These are phyloP conservation scores for Ganoderma leucocontextum DNA, from an alignment of 1,284 basidiomycete genomes.

Conservation along the genomic window DNA sequence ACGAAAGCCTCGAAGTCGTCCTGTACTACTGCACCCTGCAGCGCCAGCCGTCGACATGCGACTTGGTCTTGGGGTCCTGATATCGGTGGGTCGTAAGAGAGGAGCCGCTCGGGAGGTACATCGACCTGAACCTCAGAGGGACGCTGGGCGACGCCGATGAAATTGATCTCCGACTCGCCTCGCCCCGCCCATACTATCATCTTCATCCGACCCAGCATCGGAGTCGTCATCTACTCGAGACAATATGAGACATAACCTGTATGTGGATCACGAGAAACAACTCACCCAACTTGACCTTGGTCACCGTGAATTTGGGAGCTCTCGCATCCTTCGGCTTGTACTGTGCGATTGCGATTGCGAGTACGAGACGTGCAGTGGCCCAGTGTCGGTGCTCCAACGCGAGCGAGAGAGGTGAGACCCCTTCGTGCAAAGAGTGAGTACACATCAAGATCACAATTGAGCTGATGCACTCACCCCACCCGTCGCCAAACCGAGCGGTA, in stretches of 20 bases:
- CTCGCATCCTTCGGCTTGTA: slow-evolving; percentile 51
- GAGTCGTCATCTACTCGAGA: slow-evolving; percentile 39
- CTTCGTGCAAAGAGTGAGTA: background rate
- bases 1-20: slow-evolving; percentile 61
- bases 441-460: background rate
- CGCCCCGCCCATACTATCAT: slow-evolving; percentile 42
- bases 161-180: slow-evolving; percentile 45
- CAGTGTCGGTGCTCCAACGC: slow-evolving; percentile 58
- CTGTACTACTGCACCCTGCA: slow-evolving; percentile 49
- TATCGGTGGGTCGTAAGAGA: slow-evolving; percentile 37
- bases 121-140: slow-evolving; percentile 52
- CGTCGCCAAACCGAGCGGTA: slow-evolving; percentile 28
- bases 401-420: slow-evolving; percentile 55
- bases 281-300: slow-evolving; percentile 47
- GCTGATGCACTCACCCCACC: slow-evolving; percentile 8
- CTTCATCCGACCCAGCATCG: slow-evolving; percentile 42
- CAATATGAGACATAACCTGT: background rate
- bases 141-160: slow-evolving; percentile 59
- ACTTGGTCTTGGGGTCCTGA: slow-evolving; percentile 25
- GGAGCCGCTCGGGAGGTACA: slow-evolving; percentile 47
- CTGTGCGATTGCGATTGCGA: slow-evolving; percentile 62
- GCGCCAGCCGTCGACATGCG: slow-evolving; percentile 7
- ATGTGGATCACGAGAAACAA: background rate
- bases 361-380: slow-evolving; percentile 60
- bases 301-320: slow-evolving; percentile 42